phyloP scores from a whole-genome alignment of 169 alveolate species.

The Plasmodium knowlesi region DNA sequence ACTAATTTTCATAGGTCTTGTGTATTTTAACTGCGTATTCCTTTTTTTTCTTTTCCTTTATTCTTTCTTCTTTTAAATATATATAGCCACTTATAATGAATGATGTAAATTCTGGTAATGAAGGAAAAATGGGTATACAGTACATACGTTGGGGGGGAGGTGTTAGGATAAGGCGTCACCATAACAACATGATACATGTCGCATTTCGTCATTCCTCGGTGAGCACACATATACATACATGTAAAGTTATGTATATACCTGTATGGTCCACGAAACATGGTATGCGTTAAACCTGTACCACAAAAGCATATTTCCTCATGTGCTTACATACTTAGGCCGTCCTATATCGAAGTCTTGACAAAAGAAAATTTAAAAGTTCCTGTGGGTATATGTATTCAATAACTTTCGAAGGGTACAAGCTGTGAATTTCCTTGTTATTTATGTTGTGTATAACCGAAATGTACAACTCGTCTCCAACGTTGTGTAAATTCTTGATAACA shows the following conservation, averaged over 20 bases:
- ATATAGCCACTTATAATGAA: not conserved
- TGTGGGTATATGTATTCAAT: constrained; percentile 73
- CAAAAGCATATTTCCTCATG: not conserved
- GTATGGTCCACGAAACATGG: not conserved
- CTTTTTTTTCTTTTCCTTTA: not conserved
- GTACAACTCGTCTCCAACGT: constrained; percentile 69
- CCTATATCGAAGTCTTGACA: constrained; percentile 69
- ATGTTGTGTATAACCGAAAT: constrained; percentile 72
- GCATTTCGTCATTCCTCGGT: not conserved
- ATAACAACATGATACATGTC: not conserved
- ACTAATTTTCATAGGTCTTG: not conserved
- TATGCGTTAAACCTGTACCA: not conserved
- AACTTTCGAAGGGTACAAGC: constrained; percentile 74
- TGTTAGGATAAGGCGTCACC: not conserved
- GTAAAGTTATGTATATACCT: not conserved
- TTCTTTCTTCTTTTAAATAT: not conserved
- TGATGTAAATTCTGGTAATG: not conserved
- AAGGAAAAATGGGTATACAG: not conserved
- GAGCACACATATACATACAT: not conserved
- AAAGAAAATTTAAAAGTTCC: constrained; percentile 60
- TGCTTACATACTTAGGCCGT: constrained; percentile 28
- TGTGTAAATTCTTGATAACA: constrained; percentile 66
- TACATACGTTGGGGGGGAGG: not conserved
- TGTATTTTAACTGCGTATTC: not conserved
- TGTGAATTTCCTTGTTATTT: constrained; percentile 60